Evolutionary conservation across 225 moss, liverwort and hornwort genomes (phyloP), one percentile per base, ranked within the genome.

Genomic region (Antitrichia curtipendula): DNA sequence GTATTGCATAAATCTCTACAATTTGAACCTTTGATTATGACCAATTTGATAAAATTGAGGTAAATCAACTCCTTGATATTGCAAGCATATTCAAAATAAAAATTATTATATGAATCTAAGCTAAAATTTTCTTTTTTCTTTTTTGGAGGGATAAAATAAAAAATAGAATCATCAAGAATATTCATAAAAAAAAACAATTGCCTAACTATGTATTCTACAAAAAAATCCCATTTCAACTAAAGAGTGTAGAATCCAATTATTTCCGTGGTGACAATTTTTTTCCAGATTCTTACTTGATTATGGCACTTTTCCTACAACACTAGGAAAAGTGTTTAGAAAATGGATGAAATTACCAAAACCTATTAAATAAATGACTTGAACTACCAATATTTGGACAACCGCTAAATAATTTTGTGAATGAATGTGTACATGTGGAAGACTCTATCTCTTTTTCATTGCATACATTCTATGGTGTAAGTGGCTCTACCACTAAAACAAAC

Each of bases 281-380:
- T 7, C 7, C 0, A 12, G 0, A 50, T 32, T 32, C 8, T 20
- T 50, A 32, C 0, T 0, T 20, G 0, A 74, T 32, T 32, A 12
- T 4, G 20, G 8, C 2, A 13, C 3, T 23, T 36, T 0, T 75
- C 6, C 36, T 23, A 5, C 9, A 36, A 8, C 2, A 13, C 2
- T 34, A 14, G 4, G 1, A 21, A 4, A 75, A 14, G 2, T 53
- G 2, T 36, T 53, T 53, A 9, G 53, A 23, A 76, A 75, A 36
- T 52, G 5, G 21, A 24, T n/a, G 6, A 15, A 76, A 5, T 1
- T 52, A 1, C 8, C 3, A 13, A 76, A 53, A n/a, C 4, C 2
- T 36, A 53, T 17, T 5, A 2, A 5, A 9, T 13, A 12, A 36
- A 21, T 1, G 14, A 36, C 3, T 53, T 22, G 3, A 50, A 53